These are phyloP conservation scores for Rhodotorula toruloides DNA, from an alignment of 768 basidiomycete genomes.

Conservation along the genomic window DNA sequence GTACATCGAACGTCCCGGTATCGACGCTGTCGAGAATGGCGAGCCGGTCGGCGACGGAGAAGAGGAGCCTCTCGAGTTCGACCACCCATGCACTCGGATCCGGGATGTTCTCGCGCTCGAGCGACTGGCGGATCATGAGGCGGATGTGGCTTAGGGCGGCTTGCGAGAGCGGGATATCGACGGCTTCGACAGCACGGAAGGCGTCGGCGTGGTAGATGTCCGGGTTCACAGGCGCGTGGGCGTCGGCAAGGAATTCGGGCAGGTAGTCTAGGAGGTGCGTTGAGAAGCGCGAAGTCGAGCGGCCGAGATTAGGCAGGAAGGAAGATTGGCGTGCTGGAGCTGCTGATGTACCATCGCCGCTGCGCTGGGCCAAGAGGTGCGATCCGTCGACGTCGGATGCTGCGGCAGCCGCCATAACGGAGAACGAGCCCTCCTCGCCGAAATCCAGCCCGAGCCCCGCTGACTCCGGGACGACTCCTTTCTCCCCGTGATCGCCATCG, in stretches of 20 bases:
- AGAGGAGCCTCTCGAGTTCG: slow-evolving; percentile 68
- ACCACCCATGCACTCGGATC: slow-evolving; percentile 84
- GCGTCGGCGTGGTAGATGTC: background rate
- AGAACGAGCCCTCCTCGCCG: background rate
- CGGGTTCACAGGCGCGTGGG: background rate
- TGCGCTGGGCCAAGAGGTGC: background rate
- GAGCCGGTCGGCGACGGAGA: slow-evolving; percentile 77
- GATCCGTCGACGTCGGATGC: background rate
- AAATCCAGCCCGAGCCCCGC: slow-evolving; percentile 16
- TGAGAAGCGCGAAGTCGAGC: slow-evolving; percentile 14
- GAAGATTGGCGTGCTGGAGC: background rate
- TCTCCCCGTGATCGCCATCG: too few species aligned
- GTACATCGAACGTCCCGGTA: slow-evolving; percentile 80
- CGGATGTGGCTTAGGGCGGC: slow-evolving; percentile 85
- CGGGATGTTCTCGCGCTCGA: slow-evolving; percentile 73
- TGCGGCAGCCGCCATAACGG: background rate
- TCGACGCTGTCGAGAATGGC: slow-evolving; percentile 41
- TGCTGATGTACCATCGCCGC: background rate
- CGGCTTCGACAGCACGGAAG: background rate
- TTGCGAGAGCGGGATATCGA: slow-evolving; percentile 58
- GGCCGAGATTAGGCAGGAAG: background rate
- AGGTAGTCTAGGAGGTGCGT: background rate
- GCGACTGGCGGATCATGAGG: slow-evolving; percentile 83
- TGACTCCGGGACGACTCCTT: background rate
- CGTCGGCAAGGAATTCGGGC: slow-evolving; percentile 1